Evolutionary conservation across 306 rosid genomes (phyloP).

Genomic region (Ceratonia siliqua): DNA sequence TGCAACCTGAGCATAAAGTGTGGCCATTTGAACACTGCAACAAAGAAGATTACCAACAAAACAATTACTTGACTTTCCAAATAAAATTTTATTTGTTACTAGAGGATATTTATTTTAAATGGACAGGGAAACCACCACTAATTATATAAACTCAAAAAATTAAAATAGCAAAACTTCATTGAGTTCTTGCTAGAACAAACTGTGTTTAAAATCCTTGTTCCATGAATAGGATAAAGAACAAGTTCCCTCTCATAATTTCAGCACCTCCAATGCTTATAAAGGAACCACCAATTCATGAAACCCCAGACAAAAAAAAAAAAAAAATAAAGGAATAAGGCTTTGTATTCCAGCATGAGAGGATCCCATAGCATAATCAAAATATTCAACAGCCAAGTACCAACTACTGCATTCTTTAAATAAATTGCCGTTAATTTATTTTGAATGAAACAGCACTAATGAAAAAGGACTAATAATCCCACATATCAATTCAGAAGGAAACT

Average conservation of each 20-base stretch:
- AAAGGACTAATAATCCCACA: no score
- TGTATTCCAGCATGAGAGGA: neutral
- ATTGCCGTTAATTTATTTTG: neutral
- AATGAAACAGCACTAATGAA: neutral
- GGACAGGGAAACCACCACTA: neutral
- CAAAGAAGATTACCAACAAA: conserved; percentile 1
- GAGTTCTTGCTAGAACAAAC: neutral
- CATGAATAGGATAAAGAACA: neutral
- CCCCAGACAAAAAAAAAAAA: no score
- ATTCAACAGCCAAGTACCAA: neutral
- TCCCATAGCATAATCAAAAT: neutral
- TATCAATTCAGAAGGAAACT: neutral
- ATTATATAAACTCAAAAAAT: neutral
- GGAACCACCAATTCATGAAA: neutral
- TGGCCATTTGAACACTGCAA: conserved; percentile 96
- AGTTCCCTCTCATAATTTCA: neutral
- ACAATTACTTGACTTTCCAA: neutral
- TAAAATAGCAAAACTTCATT: neutral
- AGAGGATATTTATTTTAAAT: neutral
- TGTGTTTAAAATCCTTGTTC: neutral
- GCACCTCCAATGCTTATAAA: neutral
- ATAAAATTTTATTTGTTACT: neutral
- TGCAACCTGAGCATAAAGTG: conserved; percentile 90
- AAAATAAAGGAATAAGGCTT: neutral
- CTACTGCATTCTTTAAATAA: neutral